These are phyloP conservation scores for Alternaria hordeiaustralica DNA, from an alignment of 2,329 filamentous ascomycete genomes.

Conservation along the genomic window DNA sequence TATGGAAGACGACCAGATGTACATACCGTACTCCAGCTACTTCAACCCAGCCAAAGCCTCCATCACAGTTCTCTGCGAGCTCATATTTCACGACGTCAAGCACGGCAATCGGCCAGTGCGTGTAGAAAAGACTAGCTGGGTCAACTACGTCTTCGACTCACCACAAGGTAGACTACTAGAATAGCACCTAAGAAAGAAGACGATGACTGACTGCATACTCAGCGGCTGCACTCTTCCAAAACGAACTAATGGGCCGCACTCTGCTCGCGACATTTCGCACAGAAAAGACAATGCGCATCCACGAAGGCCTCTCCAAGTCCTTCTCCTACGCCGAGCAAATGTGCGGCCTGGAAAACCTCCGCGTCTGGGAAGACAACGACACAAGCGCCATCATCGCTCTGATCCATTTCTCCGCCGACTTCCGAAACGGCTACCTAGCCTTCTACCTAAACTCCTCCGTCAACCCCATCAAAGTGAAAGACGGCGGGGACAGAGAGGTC, in stretches of 20 bases:
- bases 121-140: conserved; percentile 51
- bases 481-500: conserved; percentile 48
- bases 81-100: conserved; percentile 50
- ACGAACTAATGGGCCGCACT: conserved; percentile 54
- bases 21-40: conserved; percentile 55
- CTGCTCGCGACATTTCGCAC: conserved; percentile 53
- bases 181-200: neutral
- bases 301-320: conserved; percentile 50
- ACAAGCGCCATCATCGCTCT: conserved; percentile 52
- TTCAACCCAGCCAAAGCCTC: conserved; percentile 54
- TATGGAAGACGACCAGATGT: conserved; percentile 49
- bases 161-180: conserved; percentile 26
- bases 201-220: conserved; percentile 1
- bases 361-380: conserved; percentile 55
- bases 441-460: conserved; percentile 54
- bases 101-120: conserved; percentile 45
- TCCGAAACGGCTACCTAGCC: conserved; percentile 52
- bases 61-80: conserved; percentile 46
- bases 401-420: conserved; percentile 54
- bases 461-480: conserved; percentile 50
- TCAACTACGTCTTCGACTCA: conserved; percentile 54
- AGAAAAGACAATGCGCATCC: conserved; percentile 53
- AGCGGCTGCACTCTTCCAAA: conserved; percentile 53
- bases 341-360: conserved; percentile 56
- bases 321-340: conserved; percentile 57